These are phyloP conservation scores for Xylaria polymorpha DNA, from an alignment of 2,329 filamentous ascomycete genomes.

Conservation along the genomic window DNA sequence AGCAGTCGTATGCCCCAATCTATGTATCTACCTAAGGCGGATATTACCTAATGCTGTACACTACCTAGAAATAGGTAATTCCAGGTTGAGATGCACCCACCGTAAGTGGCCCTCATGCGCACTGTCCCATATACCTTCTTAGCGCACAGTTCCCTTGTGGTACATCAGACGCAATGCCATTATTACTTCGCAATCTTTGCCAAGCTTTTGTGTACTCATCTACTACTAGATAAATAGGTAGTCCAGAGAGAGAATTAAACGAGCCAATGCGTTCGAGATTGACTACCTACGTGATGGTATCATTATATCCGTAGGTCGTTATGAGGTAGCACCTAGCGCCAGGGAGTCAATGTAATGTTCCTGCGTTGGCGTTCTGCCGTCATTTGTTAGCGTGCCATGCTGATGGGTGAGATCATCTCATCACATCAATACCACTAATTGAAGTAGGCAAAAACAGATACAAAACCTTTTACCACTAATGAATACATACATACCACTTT, in stretches of 20 bases:
- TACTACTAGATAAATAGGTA: no score
- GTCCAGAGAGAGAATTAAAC: not conserved
- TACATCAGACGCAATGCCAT: not conserved
- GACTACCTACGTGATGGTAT: not conserved
- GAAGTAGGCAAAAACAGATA: not conserved
- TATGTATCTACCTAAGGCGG: not conserved
- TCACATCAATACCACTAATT: slow-evolving; percentile 13
- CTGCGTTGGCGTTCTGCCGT: slow-evolving; percentile 36
- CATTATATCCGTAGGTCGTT: not conserved
- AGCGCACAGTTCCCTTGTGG: not conserved
- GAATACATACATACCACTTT: not conserved
- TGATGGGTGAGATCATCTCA: slow-evolving; percentile 29
- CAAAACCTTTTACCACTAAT: not conserved
- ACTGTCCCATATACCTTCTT: no score
- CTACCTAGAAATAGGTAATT: no score
- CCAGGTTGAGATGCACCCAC: no score
- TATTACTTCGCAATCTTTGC: not conserved
- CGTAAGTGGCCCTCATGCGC: no score
- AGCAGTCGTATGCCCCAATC: not conserved
- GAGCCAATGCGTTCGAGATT: not conserved
- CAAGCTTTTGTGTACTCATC: not conserved
- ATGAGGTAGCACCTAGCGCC: slow-evolving; percentile 23
- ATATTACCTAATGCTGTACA: no score
- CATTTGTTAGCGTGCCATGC: slow-evolving; percentile 40
- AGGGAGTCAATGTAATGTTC: slow-evolving; percentile 36